Evolutionary conservation across 352 stramenopile genomes (phyloP).

Genomic region (Pythium myriotylum): DNA sequence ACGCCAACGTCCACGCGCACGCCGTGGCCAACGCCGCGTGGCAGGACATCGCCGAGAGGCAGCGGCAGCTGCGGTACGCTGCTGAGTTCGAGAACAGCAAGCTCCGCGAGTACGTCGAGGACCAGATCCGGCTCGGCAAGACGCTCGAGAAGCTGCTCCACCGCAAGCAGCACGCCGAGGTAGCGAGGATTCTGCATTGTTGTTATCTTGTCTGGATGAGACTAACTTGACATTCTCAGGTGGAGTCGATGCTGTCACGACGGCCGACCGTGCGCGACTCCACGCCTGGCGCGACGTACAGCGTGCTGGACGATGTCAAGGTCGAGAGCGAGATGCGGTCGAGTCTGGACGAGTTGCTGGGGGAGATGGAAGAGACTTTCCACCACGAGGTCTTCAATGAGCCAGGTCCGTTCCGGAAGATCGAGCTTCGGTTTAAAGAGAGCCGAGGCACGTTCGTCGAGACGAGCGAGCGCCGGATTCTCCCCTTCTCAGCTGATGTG

Average conservation of each 20-base stretch:
- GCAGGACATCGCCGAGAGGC: constrained; percentile 18
- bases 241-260: constrained; percentile 12
- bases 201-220: not conserved
- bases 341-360: not conserved
- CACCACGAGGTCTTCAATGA: constrained; percentile 2
- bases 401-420: constrained; percentile 4
- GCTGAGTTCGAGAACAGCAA: constrained; percentile 41
- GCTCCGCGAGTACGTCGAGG: constrained; percentile 47
- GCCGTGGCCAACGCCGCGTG: constrained; percentile 3
- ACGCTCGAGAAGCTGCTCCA: constrained; percentile 19
- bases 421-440: constrained; percentile 5
- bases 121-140: constrained; percentile 18
- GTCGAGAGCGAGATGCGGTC: not conserved
- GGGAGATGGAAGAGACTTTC: not conserved
- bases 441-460: constrained; percentile 8
- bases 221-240: constrained; percentile 1
- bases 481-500: constrained; percentile 5
- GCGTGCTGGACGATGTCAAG: constrained; percentile 7
- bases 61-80: constrained; percentile 17
- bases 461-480: constrained; percentile 6
- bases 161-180: constrained; percentile 7
- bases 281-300: not conserved
- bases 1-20: not conserved
- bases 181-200: not conserved
- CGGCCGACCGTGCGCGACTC: not conserved